phyloP scores from a whole-genome alignment of 116 monocot species.

The Phalaenopsis hybrid region DNA sequence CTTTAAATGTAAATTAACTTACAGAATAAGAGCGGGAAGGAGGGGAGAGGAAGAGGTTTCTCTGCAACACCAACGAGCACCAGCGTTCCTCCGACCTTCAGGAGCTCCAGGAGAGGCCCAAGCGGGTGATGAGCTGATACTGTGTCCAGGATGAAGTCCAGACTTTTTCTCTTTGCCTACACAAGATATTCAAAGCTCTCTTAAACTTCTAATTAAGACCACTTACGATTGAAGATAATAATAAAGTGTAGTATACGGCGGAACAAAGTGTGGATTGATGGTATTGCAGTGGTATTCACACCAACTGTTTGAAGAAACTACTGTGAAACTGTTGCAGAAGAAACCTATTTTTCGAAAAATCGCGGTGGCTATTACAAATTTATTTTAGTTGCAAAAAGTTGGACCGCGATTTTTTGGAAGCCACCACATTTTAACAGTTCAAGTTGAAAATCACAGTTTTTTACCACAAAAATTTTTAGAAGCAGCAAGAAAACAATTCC shows the following conservation, averaged over 20 bases:
- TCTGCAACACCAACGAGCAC: constrained; percentile 39
- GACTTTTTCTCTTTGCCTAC: constrained; percentile 21
- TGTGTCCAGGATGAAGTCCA: constrained; percentile 47
- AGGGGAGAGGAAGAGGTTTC: constrained; percentile 42
- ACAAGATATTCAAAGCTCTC: background rate
- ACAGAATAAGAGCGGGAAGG: constrained; percentile 43
- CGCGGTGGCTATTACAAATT: no score
- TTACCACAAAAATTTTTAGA: background rate
- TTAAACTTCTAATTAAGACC: background rate
- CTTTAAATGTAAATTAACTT: background rate
- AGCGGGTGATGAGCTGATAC: constrained; percentile 36
- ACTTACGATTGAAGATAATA: background rate
- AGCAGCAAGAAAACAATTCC: background rate
- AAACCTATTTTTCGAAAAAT: no score
- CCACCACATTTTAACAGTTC: no score
- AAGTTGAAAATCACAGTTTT: background rate
- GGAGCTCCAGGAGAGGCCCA: constrained; percentile 34
- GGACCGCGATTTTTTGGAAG: no score
- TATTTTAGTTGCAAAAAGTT: no score
- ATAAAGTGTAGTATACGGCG: background rate
- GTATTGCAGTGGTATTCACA: no score
- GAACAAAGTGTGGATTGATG: no score
- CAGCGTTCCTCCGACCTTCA: constrained; percentile 35
- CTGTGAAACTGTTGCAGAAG: no score
- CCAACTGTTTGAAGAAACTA: no score